Evolutionary conservation across 2,329 filamentous ascomycete genomes (phyloP).

Genomic region (Cladosporium cucumerinum): DNA sequence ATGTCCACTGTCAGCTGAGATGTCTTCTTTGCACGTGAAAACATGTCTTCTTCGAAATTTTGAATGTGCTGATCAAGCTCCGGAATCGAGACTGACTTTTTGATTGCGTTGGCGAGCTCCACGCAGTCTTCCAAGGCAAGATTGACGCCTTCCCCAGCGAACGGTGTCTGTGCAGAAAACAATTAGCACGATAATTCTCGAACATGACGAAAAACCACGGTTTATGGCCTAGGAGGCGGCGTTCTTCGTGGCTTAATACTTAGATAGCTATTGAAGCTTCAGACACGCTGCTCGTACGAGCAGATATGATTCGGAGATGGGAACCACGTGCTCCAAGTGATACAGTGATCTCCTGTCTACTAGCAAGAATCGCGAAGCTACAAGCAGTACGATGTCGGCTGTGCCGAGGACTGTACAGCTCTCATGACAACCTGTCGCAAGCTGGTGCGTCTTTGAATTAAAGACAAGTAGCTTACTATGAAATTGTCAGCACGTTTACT

Average conservation of each 20-base stretch:
- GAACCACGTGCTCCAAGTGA: not conserved
- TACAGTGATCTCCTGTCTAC: not conserved
- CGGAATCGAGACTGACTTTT: slow-evolving; percentile 23
- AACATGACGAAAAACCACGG: not conserved
- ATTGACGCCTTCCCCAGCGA: slow-evolving; percentile 39
- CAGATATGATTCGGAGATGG: not conserved
- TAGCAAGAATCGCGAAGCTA: not conserved
- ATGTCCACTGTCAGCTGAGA: slow-evolving; percentile 42
- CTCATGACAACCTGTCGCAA: not conserved
- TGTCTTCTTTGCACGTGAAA: slow-evolving; percentile 34
- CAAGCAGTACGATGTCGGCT: not conserved
- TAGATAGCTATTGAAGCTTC: not conserved
- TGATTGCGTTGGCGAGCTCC: slow-evolving; percentile 35
- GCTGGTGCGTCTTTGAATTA: not conserved
- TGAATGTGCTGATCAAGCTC: slow-evolving; percentile 30
- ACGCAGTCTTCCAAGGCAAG: slow-evolving; percentile 37
- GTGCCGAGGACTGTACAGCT: not conserved
- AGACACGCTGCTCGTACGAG: not conserved
- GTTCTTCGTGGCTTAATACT: not conserved
- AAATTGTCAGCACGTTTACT: slow-evolving; percentile 20
- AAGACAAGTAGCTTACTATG: slow-evolving; percentile 26
- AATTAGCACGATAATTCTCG: not conserved
- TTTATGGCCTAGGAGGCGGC: not conserved
- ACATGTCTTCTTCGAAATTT: slow-evolving; percentile 40
- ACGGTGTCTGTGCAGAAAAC: slow-evolving; percentile 6